phyloP scores from a whole-genome alignment of 805 yeast genomes.

The Nakazawaea siamensis region DNA sequence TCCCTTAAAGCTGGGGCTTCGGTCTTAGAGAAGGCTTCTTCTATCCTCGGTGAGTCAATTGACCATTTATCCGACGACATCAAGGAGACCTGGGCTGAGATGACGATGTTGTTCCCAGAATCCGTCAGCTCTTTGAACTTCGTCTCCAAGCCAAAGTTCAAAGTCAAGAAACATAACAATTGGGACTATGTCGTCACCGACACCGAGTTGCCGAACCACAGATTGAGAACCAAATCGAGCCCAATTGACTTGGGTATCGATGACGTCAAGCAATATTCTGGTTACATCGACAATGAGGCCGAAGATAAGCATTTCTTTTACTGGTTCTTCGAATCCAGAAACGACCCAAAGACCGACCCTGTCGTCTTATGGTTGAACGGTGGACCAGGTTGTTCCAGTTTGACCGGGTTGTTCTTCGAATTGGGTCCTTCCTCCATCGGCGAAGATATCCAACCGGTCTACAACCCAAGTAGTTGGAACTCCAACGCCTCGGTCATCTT shows the following conservation, averaged over 20 bases:
- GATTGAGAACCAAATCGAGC: constrained; percentile 37
- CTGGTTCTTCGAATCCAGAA: constrained; percentile 90
- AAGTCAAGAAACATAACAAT: constrained; percentile 22
- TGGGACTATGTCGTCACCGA: constrained; percentile 29
- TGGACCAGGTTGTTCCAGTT: constrained; percentile 93
- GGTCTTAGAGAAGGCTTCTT: constrained; percentile 30
- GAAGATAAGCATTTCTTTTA: constrained; percentile 82
- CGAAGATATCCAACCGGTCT: constrained; percentile 54
- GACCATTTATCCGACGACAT: constrained; percentile 41
- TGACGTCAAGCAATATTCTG: constrained; percentile 62
- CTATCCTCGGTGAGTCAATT: constrained; percentile 41
- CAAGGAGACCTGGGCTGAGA: constrained; percentile 52
- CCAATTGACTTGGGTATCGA: constrained; percentile 50
- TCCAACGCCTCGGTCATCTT: constrained; percentile 82
- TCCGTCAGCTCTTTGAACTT: constrained; percentile 41
- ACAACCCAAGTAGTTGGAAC: constrained; percentile 88
- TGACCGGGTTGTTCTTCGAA: constrained; percentile 86
- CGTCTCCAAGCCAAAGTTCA: constrained; percentile 39
- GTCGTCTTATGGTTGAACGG: constrained; percentile 86
- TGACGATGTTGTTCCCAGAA: constrained; percentile 54
- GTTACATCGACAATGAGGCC: constrained; percentile 61
- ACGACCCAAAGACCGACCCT: constrained; percentile 82
- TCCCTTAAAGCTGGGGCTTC: not conserved
- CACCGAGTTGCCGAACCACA: constrained; percentile 32
- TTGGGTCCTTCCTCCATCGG: constrained; percentile 81